Conservation (phyloP, 2,329 filamentous ascomycete genomes). For the Ilyonectria mors-panacis region DNA sequence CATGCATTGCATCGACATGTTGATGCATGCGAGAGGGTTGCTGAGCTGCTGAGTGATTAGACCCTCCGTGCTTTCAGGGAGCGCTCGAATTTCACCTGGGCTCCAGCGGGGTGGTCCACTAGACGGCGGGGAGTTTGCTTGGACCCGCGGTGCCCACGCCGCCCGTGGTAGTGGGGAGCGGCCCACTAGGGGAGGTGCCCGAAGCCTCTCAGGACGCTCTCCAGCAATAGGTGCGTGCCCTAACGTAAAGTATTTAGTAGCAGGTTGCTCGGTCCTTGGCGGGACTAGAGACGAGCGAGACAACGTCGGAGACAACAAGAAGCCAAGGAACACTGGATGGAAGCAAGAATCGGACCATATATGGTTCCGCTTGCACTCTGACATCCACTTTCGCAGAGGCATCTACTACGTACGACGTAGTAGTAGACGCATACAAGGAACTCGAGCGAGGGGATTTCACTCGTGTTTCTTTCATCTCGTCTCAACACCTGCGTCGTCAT, state of each 20-base stretch:
- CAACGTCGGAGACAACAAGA: slow-evolving; percentile 25
- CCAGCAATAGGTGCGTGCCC: neutral
- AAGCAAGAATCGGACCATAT: slow-evolving; percentile 15
- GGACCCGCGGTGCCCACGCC: neutral
- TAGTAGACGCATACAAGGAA: neutral
- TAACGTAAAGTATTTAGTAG: neutral
- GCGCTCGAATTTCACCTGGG: neutral
- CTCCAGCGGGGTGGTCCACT: neutral
- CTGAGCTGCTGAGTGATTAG: neutral
- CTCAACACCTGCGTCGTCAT: neutral
- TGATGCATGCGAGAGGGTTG: neutral
- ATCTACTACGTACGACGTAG: neutral
- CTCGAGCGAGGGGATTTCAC: no score
- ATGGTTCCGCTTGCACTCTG: neutral
- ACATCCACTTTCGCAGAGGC: neutral
- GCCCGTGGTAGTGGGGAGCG: neutral
- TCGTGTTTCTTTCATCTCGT: no score
- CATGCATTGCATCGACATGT: neutral
- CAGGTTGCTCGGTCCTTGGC: neutral
- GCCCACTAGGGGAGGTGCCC: neutral
- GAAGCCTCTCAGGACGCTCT: neutral
- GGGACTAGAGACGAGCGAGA: slow-evolving; percentile 10
- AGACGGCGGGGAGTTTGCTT: neutral
- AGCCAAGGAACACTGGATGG: slow-evolving; percentile 4
- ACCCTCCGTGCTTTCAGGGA: neutral